Evolutionary conservation across 2,329 filamentous ascomycete genomes (phyloP).

Genomic region (Camillea tinctor): DNA sequence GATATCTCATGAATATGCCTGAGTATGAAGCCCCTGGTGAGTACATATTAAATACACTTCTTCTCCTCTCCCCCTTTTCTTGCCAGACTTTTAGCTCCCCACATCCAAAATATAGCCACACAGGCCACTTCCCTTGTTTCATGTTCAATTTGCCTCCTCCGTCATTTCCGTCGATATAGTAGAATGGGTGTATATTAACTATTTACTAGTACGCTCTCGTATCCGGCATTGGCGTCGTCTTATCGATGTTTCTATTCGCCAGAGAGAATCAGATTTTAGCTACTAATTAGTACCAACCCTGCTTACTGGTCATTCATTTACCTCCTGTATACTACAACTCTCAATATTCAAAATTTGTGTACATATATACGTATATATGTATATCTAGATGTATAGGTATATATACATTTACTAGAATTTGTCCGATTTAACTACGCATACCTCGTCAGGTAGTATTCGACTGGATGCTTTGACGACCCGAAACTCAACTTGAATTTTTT

Average conservation of each 20-base stretch:
- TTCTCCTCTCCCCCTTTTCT: not conserved
- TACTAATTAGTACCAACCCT: slow-evolving; percentile 2
- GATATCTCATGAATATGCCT: slow-evolving; percentile 36
- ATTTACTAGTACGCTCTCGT: slow-evolving; percentile 21
- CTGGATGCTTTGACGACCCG: too few species aligned
- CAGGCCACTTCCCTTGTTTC: not conserved
- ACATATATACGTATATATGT: not conserved
- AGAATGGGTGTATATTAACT: not conserved
- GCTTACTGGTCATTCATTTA: not conserved
- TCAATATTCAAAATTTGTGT: not conserved
- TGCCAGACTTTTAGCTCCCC: not conserved
- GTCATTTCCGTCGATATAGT: not conserved
- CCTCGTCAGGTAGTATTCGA: too few species aligned
- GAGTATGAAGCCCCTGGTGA: slow-evolving; percentile 33
- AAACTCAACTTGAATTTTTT: too few species aligned
- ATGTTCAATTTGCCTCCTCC: not conserved
- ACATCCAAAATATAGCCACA: not conserved
- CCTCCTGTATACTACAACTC: not conserved
- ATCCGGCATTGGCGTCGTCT: slow-evolving; percentile 30
- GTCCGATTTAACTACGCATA: not conserved
- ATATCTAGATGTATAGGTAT: not conserved
- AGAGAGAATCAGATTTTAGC: slow-evolving; percentile 22
- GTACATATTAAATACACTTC: not conserved
- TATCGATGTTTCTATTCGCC: slow-evolving; percentile 28
- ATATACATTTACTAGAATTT: not conserved